These are phyloP conservation scores for Populus simonii DNA, from an alignment of 345 rosid species.

Conservation along the genomic window DNA sequence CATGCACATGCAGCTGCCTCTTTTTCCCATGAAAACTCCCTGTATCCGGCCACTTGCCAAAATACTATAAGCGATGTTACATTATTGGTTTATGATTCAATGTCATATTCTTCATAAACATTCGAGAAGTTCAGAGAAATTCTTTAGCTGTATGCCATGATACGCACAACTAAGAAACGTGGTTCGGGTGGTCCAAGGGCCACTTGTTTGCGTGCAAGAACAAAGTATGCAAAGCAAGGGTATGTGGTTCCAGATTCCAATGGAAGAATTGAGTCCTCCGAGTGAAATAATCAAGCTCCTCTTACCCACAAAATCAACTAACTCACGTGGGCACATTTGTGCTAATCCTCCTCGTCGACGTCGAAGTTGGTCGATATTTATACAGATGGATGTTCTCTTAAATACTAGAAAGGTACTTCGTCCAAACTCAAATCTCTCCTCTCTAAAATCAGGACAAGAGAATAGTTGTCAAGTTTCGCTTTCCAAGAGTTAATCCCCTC, in stretches of 20 bases:
- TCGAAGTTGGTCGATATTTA: background rate
- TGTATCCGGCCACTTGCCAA: background rate
- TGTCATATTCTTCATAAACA: background rate
- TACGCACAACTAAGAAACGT: background rate
- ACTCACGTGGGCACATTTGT: slow-evolving; percentile 19
- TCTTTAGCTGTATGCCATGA: background rate
- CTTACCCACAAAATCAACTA: background rate
- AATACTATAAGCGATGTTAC: background rate
- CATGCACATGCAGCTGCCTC: slow-evolving; percentile 31
- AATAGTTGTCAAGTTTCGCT: background rate
- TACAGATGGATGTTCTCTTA: background rate
- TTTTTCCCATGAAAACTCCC: background rate
- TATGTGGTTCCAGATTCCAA: slow-evolving; percentile 29
- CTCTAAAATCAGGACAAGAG: background rate
- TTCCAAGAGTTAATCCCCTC: background rate
- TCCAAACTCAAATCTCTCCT: background rate
- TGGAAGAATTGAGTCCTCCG: slow-evolving; percentile 15
- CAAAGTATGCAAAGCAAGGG: background rate
- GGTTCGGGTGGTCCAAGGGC: slow-evolving; percentile 18
- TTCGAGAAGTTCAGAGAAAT: background rate
- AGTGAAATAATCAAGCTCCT: background rate
- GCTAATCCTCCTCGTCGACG: slow-evolving; percentile 8
- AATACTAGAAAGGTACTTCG: background rate
- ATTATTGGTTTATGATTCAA: background rate
- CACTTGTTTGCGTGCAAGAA: slow-evolving; percentile 18